Evolutionary conservation across 1,139 yeast genomes (phyloP), one percentile per base, ranked within the genome.

Genomic region (Lodderomyces pseudojiufengensis): DNA sequence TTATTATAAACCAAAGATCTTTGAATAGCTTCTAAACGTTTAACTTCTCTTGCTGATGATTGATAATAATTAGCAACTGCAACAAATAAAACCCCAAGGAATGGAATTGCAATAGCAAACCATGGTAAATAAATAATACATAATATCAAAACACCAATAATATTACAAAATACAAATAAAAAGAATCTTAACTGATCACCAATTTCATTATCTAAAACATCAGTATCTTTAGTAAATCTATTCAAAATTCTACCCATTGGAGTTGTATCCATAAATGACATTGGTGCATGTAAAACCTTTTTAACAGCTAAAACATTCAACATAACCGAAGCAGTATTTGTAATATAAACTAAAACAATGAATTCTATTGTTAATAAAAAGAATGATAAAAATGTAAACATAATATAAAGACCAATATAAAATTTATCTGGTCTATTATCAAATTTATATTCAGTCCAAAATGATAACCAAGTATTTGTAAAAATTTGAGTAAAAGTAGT

Each of bases 391-490:
- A 46, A 61, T 1, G 81, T 69, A 46, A 80, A 72, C 71, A 79
- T 61, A 33, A 80, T 76, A 48, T 82, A 84, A 27, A 83, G 43
- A 1, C 88, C 95, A 62, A 86, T 83, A 57, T 87, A 87, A 45
- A 78, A 76, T 5, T 73, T 71, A 34, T 71, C 63, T 1, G 74
- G 48, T 20, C 54, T 52, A 3, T 50, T 39, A n/a, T n/a, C 6
- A 50, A 81, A 86, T 54, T 74, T 78, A 39, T 65, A 35, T 27
- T 69, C 74, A 3, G 84, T 73, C 97, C 97, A 88, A 58, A 76
- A 88, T 1, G 95, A 80, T 43, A 88, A 66, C 95, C 95, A 88
- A 16, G 83, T 81, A 47, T 82, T 84, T 28, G 85, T 70, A 54
- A 85, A 83, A 30, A 85, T 57, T 40, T 70, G 72, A 44, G 74